Evolutionary conservation across 257 asterid species (phyloP), one percentile per base, ranked within the genome.

Genomic region (Solanum rostratum): DNA sequence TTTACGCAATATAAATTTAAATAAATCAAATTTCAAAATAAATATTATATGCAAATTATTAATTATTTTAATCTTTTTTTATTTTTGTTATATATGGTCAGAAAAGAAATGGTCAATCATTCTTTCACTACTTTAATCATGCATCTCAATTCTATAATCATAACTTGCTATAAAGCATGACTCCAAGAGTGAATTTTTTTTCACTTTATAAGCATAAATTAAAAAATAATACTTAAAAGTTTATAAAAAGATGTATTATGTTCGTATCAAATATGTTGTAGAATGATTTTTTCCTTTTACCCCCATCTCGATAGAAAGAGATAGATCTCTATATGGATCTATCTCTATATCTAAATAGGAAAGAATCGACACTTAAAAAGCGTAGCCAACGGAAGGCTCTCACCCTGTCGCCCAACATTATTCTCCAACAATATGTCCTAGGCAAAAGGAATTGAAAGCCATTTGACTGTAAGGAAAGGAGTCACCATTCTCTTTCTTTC

Each of bases 41-140:
- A 45, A 8, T 9, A 11, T 46, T 46, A 0, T 46, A 10, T 4
- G n/a, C 9, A 0, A 24, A 8, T 62, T 62, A 3, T 24, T 29
- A 5, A 68, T 46, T 13, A 66, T 8, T 66, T 66, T 7, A 7
- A 3, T 65, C 4, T 33, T 41, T 4, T 2, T 1, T 18, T 29
- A 1, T 29, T 19, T 41, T 49, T 24, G 0, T 3, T 7, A 5
- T 15, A 20, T 24, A 41, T 46, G 27, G 43, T 49, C 15, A 76
- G 45, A 76, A 46, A 76, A 76, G 62, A 76, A 46, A 76, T 46
- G n/a, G 16, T 49, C 43, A 49, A 76, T 50, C 27, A 49, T 49
- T 49, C 5, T 9, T 27, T 76, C 82, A 76, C 82, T 4, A 49
- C 62, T 46, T 76, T 76, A 49, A 76, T 76, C 82, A 50, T 50